Base-by-base conservation (phyloP, 2,329 filamentous ascomycete genomes). In the Pseudonectria buxi region DNA sequence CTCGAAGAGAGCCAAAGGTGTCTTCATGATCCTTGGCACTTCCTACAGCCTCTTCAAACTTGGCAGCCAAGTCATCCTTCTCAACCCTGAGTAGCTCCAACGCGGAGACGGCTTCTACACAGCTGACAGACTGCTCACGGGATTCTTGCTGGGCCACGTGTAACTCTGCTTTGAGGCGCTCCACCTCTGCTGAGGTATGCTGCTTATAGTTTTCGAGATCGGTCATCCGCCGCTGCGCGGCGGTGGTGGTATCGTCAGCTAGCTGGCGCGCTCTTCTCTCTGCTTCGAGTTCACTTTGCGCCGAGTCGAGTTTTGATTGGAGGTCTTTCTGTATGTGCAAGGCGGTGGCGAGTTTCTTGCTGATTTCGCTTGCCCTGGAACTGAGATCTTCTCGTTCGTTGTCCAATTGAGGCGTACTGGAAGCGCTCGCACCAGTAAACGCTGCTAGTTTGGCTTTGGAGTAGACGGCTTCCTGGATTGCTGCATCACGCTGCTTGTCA, bases 391-490 rank as follows among this genome's bases (percentile, higher is more conserved):
- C 74, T 26, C 78, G 69, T 32, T 76, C 74, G 11, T 59, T 70
- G 30, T 79, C 78, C 3, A 76, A 59, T 53, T 78, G 70, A 37
- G 82, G 65, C 27, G 77, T 73, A 52, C 71, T 72, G 28, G 69
- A 69, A 33, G 78, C 72, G 49, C 82, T 87, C 36, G 78, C 73
- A 26, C 75, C 80, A 4, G 61, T 51, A 44, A 88, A 83, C 7
- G 88, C 89, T 22, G 89, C 89, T 33, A 95, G 68, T 56, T 87
- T 95, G 3, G 94, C 88, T 56, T 94, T 95, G 24, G 89, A 86
- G 61, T 96, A 96, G 1, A 92, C 84, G 1, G 92, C 92, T 64
- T 98, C 94, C 50, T 83, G 85, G 35, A 98, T 81, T n/a, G 92
- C 92, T 27, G 83, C 81, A 61, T 98, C 92, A 33, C 94, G 77